A percentile compares a stretch with the other conserved stretches of the same genome.
Evolutionary conservation across 2,329 filamentous ascomycete species (phyloP).

Genomic region (Cladosporium sp.): DNA sequence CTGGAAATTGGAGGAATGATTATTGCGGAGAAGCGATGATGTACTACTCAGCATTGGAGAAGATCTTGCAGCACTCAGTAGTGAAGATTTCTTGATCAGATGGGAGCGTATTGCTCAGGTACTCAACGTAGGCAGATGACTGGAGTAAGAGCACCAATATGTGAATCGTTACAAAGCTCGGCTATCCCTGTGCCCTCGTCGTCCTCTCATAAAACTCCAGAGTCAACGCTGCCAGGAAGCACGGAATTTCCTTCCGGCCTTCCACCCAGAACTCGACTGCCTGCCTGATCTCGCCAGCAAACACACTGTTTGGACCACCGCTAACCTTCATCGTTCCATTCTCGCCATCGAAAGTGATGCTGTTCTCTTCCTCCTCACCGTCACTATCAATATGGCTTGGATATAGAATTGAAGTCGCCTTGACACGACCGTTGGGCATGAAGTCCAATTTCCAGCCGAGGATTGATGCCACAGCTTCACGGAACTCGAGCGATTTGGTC

Average conservation of each 20-base stretch:
- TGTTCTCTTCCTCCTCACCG: conserved; percentile 57
- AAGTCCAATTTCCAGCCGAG: conserved; percentile 95
- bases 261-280: conserved; percentile 96
- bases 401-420: conserved; percentile 83
- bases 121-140: too few species aligned
- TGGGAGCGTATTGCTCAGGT: too few species aligned
- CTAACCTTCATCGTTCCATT: conserved; percentile 97
- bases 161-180: too few species aligned
- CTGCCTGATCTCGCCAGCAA: conserved; percentile 80
- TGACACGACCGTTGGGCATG: conserved; percentile 94
- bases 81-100: too few species aligned
- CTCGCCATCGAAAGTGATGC: conserved; percentile 84
- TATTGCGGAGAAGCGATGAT: too few species aligned
- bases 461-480: conserved; percentile 87
- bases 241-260: conserved; percentile 88
- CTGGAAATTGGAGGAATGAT: too few species aligned
- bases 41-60: too few species aligned
- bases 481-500: conserved; percentile 89
- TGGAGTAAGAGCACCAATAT: too few species aligned
- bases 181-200: conserved; percentile 32
- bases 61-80: too few species aligned
- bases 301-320: conserved; percentile 81
- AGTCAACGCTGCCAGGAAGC: conserved; percentile 86
- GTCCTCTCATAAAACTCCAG: conserved; percentile 85
- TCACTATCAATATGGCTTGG: conserved; percentile 45